Conservation (phyloP, 2,329 filamentous ascomycete species). For the Alternaria triticimaculans region DNA sequence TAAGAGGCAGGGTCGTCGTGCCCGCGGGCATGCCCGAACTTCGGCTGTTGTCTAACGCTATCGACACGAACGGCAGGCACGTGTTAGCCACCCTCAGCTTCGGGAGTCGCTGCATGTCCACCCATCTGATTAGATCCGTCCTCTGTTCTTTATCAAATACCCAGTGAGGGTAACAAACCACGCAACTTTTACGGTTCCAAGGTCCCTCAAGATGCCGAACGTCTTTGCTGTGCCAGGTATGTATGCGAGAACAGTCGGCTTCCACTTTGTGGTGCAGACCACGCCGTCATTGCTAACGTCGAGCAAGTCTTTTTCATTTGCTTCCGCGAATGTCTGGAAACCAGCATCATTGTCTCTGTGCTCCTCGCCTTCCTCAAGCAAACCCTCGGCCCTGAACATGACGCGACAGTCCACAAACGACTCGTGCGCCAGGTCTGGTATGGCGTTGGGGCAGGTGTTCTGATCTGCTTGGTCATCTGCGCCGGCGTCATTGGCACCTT, state of each 20-base stretch:
- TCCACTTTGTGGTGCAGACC: not conserved
- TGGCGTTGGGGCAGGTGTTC: slow-evolving; percentile 67
- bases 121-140: slow-evolving; percentile 35
- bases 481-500: slow-evolving; percentile 71
- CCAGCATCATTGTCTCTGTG: slow-evolving; percentile 85
- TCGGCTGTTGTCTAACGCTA: slow-evolving; percentile 19
- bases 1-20: slow-evolving; percentile 4
- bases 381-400: slow-evolving; percentile 70
- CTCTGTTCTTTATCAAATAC: slow-evolving; percentile 13
- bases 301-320: slow-evolving; percentile 80
- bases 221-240: slow-evolving; percentile 74
- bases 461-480: slow-evolving; percentile 70
- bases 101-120: not conserved
- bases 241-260: not conserved
- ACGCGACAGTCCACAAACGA: slow-evolving; percentile 69
- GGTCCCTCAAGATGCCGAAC: slow-evolving; percentile 60
- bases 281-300: not conserved
- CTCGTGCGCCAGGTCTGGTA: slow-evolving; percentile 74
- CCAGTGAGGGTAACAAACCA: not conserved
- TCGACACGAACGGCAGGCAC: slow-evolving; percentile 2
- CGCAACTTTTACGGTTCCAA: not conserved
- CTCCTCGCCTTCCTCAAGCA: slow-evolving; percentile 85
- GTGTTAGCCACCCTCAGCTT: not conserved
- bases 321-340: slow-evolving; percentile 85
- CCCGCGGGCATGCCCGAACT: slow-evolving; percentile 14